These are phyloP conservation scores for Guyanaporus albipodus DNA, from an alignment of 768 basidiomycete species.

Conservation along the genomic window DNA sequence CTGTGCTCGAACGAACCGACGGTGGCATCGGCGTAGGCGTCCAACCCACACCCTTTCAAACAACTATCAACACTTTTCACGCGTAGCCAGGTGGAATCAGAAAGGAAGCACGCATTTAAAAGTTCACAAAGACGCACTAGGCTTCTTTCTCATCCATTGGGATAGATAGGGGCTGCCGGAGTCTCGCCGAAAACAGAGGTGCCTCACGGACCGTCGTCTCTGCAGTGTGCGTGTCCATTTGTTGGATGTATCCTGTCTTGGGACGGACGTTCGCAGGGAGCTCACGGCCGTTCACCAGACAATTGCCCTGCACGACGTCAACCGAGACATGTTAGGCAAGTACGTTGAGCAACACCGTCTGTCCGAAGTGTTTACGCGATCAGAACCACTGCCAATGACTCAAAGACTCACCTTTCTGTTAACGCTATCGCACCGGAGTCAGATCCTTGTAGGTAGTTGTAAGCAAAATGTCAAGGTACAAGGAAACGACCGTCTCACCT, in stretches of 20 bases:
- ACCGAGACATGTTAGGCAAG: conserved; percentile 36
- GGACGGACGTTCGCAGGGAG: conserved; percentile 49
- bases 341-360: conserved; percentile 51
- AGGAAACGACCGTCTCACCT: too few relatives aligned
- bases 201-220: conserved; percentile 79
- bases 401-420: conserved; percentile 32
- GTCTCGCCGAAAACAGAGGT: conserved; percentile 69
- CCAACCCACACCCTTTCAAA: conserved; percentile 60
- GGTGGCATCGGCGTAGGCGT: conserved; percentile 60
- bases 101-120: neutral
- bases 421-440: too few relatives aligned
- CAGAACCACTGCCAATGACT: neutral
- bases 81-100: too few relatives aligned
- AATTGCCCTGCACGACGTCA: conserved; percentile 40
- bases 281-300: conserved; percentile 43
- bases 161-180: conserved; percentile 70
- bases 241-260: conserved; percentile 83
- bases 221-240: conserved; percentile 76
- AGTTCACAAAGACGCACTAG: conserved; percentile 47
- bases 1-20: conserved; percentile 68
- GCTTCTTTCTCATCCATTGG: conserved; percentile 69
- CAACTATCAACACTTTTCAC: conserved; percentile 54
- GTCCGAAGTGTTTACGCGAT: too few relatives aligned
- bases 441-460: too few relatives aligned
- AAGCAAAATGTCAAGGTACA: too few relatives aligned